Conservation (phyloP, 768 basidiomycete genomes). For the Tylopilus subfusipes region DNA sequence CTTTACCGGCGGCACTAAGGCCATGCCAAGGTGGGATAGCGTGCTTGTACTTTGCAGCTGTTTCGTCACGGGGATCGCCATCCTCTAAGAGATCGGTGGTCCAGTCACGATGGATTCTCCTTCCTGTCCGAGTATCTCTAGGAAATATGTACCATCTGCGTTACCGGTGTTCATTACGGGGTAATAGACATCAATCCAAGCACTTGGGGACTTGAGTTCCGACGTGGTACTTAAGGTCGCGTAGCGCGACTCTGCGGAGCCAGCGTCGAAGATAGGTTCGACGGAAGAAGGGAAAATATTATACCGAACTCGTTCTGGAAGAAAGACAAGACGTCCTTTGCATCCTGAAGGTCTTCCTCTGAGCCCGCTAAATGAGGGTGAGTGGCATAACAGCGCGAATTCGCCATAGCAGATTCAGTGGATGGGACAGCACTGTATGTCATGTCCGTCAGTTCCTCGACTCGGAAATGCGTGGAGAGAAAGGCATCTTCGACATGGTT, state of each 20-base stretch:
- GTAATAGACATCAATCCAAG: slow-evolving; percentile 88
- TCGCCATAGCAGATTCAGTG: slow-evolving; percentile 51
- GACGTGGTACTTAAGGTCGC: slow-evolving; percentile 58
- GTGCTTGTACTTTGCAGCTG: slow-evolving; percentile 63
- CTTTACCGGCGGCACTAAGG: slow-evolving; percentile 72
- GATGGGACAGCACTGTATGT: slow-evolving; percentile 50
- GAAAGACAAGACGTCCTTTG: slow-evolving; percentile 60
- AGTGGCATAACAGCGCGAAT: slow-evolving; percentile 57
- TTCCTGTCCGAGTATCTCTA: slow-evolving; percentile 61
- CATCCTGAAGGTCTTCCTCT: slow-evolving; percentile 55
- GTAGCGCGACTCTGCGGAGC: slow-evolving; percentile 60
- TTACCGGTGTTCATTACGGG: slow-evolving; percentile 72
- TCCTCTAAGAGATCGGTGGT: slow-evolving; percentile 73
- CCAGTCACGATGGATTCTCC: slow-evolving; percentile 58
- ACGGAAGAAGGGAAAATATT: slow-evolving; percentile 39
- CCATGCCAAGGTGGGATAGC: slow-evolving; percentile 86
- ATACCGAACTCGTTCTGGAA: slow-evolving; percentile 65
- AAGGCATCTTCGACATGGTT: slow-evolving; percentile 29
- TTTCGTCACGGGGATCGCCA: slow-evolving; percentile 64
- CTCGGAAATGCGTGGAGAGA: slow-evolving; percentile 23
- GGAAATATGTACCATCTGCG: slow-evolving; percentile 59
- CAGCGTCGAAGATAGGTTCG: slow-evolving; percentile 66
- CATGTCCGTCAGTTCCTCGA: not conserved
- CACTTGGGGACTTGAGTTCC: slow-evolving; percentile 47
- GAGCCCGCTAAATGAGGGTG: slow-evolving; percentile 76